These are phyloP conservation scores for Pecoramyces ruminantium DNA, from an alignment of 192 early-diverging fungal species.

Conservation along the genomic window DNA sequence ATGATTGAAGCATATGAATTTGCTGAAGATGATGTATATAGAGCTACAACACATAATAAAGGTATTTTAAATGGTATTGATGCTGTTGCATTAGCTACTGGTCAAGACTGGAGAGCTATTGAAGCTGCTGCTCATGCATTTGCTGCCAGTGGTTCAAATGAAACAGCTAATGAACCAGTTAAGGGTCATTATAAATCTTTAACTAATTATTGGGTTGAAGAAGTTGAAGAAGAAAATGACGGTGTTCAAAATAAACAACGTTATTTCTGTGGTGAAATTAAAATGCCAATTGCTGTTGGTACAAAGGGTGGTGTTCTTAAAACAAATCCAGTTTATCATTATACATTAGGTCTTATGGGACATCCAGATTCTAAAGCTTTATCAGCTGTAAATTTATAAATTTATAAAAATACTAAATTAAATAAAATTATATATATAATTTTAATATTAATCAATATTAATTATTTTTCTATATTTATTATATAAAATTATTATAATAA, in stretches of 20 bases:
- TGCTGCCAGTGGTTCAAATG: constrained; percentile 17
- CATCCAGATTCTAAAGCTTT: constrained; percentile 42
- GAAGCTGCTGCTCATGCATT: constrained; percentile 55
- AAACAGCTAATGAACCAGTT: neutral
- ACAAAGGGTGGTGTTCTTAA: constrained; percentile 58
- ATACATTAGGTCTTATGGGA: constrained; percentile 45
- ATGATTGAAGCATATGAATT: constrained; percentile 53
- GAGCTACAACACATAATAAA: constrained; percentile 62
- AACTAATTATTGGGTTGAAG: constrained; percentile 58
- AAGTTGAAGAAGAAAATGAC: constrained; percentile 15
- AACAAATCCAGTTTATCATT: constrained; percentile 50
- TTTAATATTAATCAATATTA: too few relatives aligned
- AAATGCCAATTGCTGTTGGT: constrained; percentile 52
- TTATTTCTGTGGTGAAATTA: constrained; percentile 44
- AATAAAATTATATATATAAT: too few relatives aligned
- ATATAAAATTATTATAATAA: too few relatives aligned
- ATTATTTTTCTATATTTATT: too few relatives aligned
- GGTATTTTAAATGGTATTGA: constrained; percentile 73
- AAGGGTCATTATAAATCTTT: constrained; percentile 34
- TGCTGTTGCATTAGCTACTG: constrained; percentile 54
- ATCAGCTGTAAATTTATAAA: constrained; percentile 19
- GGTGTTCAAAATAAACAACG: neutral
- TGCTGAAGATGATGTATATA: constrained; percentile 49
- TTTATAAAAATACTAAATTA: too few relatives aligned
- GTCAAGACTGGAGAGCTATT: constrained; percentile 64